Evolutionary conservation across 371 early-diverging fungal species (phyloP), one percentile per base, ranked within the genome.

Genomic region (Saksenaea oblongispora): DNA sequence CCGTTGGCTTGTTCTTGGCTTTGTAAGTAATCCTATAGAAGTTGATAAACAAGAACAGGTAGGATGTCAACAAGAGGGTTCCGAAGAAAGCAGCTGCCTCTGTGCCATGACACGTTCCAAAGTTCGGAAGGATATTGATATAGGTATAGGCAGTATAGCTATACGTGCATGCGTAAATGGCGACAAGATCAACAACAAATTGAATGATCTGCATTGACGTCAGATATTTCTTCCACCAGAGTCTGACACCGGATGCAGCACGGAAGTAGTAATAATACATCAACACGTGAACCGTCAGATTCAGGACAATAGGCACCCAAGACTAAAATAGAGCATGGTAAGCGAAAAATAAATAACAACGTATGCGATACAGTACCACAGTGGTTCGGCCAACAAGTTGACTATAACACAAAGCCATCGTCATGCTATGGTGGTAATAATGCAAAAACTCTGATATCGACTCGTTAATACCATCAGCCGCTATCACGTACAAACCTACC

Each of bases 231-330:
- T 95, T 95, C 94, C 94, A 94, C 94, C 93, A 94, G 63, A 92
- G 84, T 69, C 81, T 83, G 73, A 84, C 89, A 22, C 91, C 90
- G 42, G 90, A 79, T 26, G 93, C 85, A 5, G 93, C 90, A 62
- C 92, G 88, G 79, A 88, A 92, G 80, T 94, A 95, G 78, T 93
- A 94, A 69, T 90, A 91, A 78, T 92, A 92, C 94, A 94, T 94
- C 64, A 93, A 75, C 44, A 93, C 91, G 69, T 95, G 95, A 4
- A 95, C 94, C n/a, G 85, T 75, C 74, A 95, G 75, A 77, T 95
- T 95, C 61, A 95, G 76, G 10, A 75, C 70, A 59, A 92, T 88
- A 54, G 87, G 87, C 11, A 90, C 89, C 90, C 91, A 92, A 0
- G 73, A 69, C 69, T 73, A 64, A 8, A 22, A 4, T 5, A 22